Conservation (phyloP, 805 yeast genomes). For the Kuraishia floccosa region DNA sequence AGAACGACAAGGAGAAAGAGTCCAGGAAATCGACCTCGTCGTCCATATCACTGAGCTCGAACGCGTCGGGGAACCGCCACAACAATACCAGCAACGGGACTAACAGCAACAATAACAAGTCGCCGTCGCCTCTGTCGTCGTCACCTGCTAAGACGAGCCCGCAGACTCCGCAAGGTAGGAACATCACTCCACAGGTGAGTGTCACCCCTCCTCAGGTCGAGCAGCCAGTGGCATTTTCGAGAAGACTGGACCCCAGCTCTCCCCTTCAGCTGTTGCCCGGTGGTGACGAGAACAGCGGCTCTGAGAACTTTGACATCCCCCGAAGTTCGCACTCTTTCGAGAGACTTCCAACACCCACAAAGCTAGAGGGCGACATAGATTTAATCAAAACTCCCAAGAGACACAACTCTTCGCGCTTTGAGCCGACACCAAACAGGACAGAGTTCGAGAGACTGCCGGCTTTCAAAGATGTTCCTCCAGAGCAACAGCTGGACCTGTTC, state of each 20-base stretch:
- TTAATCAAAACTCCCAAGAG: slow-evolving; percentile 79
- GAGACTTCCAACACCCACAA: slow-evolving; percentile 47
- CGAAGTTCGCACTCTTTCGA: slow-evolving; percentile 41
- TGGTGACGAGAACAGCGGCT: no score
- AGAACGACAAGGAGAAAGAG: no score
- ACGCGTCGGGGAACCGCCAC: no score
- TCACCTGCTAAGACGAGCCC: no score
- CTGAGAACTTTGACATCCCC: slow-evolving; percentile 16
- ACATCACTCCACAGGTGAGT: slow-evolving; percentile 4
- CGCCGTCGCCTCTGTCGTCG: no score
- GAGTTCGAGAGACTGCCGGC: slow-evolving; percentile 66
- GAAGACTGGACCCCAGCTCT: no score
- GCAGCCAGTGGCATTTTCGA: no score
- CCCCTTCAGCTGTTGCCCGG: no score
- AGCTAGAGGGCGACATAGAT: slow-evolving; percentile 66
- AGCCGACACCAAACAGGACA: slow-evolving; percentile 56
- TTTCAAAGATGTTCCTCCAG: slow-evolving; percentile 75
- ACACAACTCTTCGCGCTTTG: slow-evolving; percentile 87
- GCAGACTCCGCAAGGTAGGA: no score
- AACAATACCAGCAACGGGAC: slow-evolving; percentile 2
- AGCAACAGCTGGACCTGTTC: slow-evolving; percentile 72
- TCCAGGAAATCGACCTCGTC: not conserved
- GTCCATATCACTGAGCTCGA: no score
- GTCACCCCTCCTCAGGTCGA: slow-evolving; percentile 2
- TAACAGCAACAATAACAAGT: no score